These are phyloP conservation scores for Fusarium solani-melongenae DNA, from an alignment of 2,329 filamentous ascomycete genomes.

Conservation along the genomic window DNA sequence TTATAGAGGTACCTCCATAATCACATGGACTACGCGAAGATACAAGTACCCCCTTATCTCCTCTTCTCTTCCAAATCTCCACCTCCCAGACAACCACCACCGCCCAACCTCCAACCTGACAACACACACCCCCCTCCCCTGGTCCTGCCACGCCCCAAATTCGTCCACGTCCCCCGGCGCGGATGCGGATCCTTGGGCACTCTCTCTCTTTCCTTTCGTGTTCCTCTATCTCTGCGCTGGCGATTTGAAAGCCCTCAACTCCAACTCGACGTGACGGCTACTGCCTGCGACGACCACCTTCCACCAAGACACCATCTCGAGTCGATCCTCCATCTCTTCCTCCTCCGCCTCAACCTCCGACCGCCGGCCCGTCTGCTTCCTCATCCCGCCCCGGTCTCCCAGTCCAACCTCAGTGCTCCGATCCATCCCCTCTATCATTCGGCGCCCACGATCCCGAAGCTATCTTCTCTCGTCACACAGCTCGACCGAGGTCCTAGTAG, in stretches of 20 bases:
- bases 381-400: conserved; percentile 31
- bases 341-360: background rate
- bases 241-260: conserved; percentile 28
- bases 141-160: conserved; percentile 39
- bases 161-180: conserved; percentile 41
- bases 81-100: conserved; percentile 31
- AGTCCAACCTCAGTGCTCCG: conserved; percentile 30
- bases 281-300: conserved; percentile 21
- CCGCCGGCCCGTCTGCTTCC: conserved; percentile 18
- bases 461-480: conserved; percentile 19
- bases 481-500: conserved; percentile 23
- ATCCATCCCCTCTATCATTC: conserved; percentile 14
- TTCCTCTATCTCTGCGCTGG: conserved; percentile 41
- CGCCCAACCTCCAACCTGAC: conserved; percentile 37
- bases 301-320: background rate
- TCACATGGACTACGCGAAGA: background rate
- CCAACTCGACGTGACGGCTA: conserved; percentile 4
- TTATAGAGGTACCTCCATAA: conserved; percentile 10
- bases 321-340: conserved; percentile 13
- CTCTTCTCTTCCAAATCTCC: conserved; percentile 15
- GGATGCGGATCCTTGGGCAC: conserved; percentile 38
- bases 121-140: conserved; percentile 38
- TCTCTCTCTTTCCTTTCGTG: conserved; percentile 36
- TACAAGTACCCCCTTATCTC: conserved; percentile 21
- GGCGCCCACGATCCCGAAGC: conserved; percentile 4